A percentile compares a stretch with the other conserved stretches of the same genome.
These are phyloP conservation scores for Aureobasidium melanogenum DNA, from an alignment of 2,329 filamentous ascomycete genomes.

Conservation along the genomic window DNA sequence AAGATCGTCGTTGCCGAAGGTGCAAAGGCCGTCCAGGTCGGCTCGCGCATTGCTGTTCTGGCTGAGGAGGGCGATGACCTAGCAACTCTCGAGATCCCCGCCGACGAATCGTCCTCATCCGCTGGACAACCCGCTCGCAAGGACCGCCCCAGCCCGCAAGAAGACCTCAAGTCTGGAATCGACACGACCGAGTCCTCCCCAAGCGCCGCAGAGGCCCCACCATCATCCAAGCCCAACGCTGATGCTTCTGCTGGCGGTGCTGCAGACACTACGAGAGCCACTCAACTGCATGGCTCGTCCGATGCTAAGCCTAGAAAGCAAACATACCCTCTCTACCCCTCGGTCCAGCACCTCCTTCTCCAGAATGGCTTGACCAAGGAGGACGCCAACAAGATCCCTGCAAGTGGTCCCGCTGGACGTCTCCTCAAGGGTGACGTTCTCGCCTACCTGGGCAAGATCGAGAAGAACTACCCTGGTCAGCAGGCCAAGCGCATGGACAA, in stretches of 20 bases:
- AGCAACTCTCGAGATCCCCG: slow-evolving; percentile 62
- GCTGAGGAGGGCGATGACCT: slow-evolving; percentile 77
- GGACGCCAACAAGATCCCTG: slow-evolving; percentile 71
- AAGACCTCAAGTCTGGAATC: slow-evolving; percentile 16
- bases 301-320: slow-evolving; percentile 40
- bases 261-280: slow-evolving; percentile 12
- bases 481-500: slow-evolving; percentile 65
- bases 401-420: slow-evolving; percentile 78
- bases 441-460: slow-evolving; percentile 74
- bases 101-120: slow-evolving; percentile 49
- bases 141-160: slow-evolving; percentile 17
- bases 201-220: slow-evolving; percentile 19
- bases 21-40: slow-evolving; percentile 68
- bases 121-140: slow-evolving; percentile 24
- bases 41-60: slow-evolving; percentile 70
- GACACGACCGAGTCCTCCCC: slow-evolving; percentile 17
- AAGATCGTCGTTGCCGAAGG: slow-evolving; percentile 72
- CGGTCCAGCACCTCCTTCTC: slow-evolving; percentile 73
- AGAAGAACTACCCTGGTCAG: slow-evolving; percentile 59
- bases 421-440: slow-evolving; percentile 93
- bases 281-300: slow-evolving; percentile 12
- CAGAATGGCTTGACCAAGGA: slow-evolving; percentile 67
- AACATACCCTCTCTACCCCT: slow-evolving; percentile 68
- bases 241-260: slow-evolving; percentile 15
- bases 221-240: slow-evolving; percentile 22